Conservation (phyloP, 768 basidiomycete genomes). For the Gelatoporia subvermispora region DNA sequence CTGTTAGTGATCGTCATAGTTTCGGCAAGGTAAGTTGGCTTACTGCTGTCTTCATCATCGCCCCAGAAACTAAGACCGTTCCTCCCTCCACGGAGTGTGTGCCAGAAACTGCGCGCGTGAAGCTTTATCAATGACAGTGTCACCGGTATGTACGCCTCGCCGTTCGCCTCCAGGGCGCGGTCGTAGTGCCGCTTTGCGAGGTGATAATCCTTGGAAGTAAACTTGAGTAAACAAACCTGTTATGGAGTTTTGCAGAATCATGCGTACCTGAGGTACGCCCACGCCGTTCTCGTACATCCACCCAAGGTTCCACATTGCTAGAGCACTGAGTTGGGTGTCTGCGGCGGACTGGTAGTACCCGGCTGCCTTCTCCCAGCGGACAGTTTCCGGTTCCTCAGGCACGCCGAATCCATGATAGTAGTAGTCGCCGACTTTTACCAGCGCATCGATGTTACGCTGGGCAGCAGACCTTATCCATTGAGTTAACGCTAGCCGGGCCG, state of each 20-base stretch:
- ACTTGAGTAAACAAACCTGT: neutral
- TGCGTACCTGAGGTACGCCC: constrained; percentile 77
- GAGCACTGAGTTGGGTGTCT: constrained; percentile 85
- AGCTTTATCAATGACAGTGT: constrained; percentile 76
- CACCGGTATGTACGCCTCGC: constrained; percentile 87
- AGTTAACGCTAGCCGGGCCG: constrained; percentile 77
- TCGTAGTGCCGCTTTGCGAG: constrained; percentile 97
- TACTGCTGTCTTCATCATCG: constrained; percentile 45
- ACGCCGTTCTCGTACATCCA: constrained; percentile 99
- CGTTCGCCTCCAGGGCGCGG: constrained; percentile 78
- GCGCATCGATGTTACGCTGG: constrained; percentile 92
- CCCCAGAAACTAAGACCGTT: constrained; percentile 67
- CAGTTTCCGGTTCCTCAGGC: constrained; percentile 54
- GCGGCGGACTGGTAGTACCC: constrained; percentile 93
- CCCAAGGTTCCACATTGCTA: constrained; percentile 97
- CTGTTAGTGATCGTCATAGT: neutral
- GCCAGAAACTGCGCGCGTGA: constrained; percentile 80
- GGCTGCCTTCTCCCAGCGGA: constrained; percentile 84
- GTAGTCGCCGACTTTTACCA: constrained; percentile 98
- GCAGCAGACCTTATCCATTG: constrained; percentile 94
- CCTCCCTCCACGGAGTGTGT: constrained; percentile 55
- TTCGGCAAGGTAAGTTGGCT: neutral
- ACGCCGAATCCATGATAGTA: constrained; percentile 90
- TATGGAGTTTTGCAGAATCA: neutral
- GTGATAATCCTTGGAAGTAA: constrained; percentile 77